Percentiles rank a stretch among this genome's conserved stretches.
phyloP scores from a whole-genome alignment of 2,329 filamentous ascomycete species.

The Sarocladium oryzae region DNA sequence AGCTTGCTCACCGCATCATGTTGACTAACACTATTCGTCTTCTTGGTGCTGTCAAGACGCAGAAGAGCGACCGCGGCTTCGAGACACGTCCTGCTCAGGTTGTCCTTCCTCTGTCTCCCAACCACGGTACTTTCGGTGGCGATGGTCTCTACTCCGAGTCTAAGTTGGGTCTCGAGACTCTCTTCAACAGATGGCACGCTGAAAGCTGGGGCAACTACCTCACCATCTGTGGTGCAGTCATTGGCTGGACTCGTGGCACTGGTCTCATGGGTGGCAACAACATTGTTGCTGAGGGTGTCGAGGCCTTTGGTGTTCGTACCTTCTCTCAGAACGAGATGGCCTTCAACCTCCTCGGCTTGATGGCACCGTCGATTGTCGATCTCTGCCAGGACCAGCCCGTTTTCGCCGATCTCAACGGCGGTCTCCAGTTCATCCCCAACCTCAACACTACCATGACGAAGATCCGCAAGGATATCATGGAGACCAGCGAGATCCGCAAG shows the following conservation, averaged over 20 bases:
- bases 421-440: slow-evolving; percentile 94
- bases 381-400: slow-evolving; percentile 94
- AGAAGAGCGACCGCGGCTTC: slow-evolving; percentile 82
- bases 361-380: slow-evolving; percentile 90
- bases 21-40: slow-evolving; percentile 92
- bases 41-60: slow-evolving; percentile 80
- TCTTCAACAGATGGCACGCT: slow-evolving; percentile 98
- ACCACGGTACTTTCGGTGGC: slow-evolving; percentile 97
- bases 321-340: slow-evolving; percentile 99
- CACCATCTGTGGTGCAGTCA: slow-evolving; percentile 95
- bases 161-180: slow-evolving; percentile 91
- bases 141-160: slow-evolving; percentile 98
- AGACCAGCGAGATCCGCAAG: slow-evolving; percentile 87
- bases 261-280: slow-evolving; percentile 98
- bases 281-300: slow-evolving; percentile 91
- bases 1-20: slow-evolving; percentile 98
- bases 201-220: slow-evolving; percentile 97
- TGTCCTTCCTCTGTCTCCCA: slow-evolving; percentile 90
- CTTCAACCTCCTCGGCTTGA: slow-evolving; percentile 93
- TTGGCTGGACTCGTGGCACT: slow-evolving; percentile 97
- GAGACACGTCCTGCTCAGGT: slow-evolving; percentile 96
- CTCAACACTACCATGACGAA: slow-evolving; percentile 91
- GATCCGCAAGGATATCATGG: slow-evolving; percentile 88
- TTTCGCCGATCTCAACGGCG: slow-evolving; percentile 95
- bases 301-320: slow-evolving; percentile 92